These are phyloP conservation scores for Trichoderma semiorbis DNA, from an alignment of 2,329 filamentous ascomycete genomes.

Conservation along the genomic window DNA sequence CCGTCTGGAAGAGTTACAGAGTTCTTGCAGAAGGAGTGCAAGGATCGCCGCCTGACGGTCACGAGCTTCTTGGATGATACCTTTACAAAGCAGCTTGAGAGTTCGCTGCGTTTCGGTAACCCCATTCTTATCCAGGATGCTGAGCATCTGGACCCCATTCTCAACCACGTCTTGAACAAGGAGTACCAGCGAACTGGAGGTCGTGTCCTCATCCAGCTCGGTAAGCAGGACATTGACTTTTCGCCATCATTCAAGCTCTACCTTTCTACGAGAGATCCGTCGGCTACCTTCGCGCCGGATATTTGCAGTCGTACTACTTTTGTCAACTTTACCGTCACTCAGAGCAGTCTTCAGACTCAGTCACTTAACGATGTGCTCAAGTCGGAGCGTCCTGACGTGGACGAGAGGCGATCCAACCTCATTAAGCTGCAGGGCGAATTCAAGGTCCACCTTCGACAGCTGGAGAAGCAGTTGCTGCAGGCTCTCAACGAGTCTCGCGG, in stretches of 20 bases:
- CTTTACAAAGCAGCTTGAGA: slow-evolving; percentile 97
- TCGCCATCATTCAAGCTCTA: slow-evolving; percentile 95
- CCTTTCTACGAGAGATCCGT: slow-evolving; percentile 91
- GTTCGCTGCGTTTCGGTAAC: slow-evolving; percentile 94
- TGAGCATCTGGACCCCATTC: slow-evolving; percentile 91
- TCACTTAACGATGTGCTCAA: slow-evolving; percentile 97
- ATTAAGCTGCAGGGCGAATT: slow-evolving; percentile 99
- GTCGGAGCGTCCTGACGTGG: slow-evolving; percentile 93
- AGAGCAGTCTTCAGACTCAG: slow-evolving; percentile 97
- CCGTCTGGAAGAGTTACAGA: slow-evolving; percentile 92
- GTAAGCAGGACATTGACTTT: slow-evolving; percentile 98
- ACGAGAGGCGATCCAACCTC: slow-evolving; percentile 91
- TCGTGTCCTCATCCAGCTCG: slow-evolving; percentile 95
- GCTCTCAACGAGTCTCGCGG: slow-evolving; percentile 96
- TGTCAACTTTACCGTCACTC: slow-evolving; percentile 98
- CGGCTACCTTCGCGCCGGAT: slow-evolving; percentile 90
- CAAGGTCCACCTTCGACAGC: slow-evolving; percentile 92
- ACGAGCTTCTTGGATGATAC: slow-evolving; percentile 98
- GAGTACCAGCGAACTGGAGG: slow-evolving; percentile 98
- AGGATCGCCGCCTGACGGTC: slow-evolving; percentile 87
- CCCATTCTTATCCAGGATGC: slow-evolving; percentile 98
- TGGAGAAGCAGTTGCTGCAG: slow-evolving; percentile 91
- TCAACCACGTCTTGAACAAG: slow-evolving; percentile 98
- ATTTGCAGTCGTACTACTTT: slow-evolving; percentile 98
- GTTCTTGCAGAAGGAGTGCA: slow-evolving; percentile 92